These are phyloP conservation scores for Erodium moschatum DNA, from an alignment of 441 rosid species.

Conservation along the genomic window DNA sequence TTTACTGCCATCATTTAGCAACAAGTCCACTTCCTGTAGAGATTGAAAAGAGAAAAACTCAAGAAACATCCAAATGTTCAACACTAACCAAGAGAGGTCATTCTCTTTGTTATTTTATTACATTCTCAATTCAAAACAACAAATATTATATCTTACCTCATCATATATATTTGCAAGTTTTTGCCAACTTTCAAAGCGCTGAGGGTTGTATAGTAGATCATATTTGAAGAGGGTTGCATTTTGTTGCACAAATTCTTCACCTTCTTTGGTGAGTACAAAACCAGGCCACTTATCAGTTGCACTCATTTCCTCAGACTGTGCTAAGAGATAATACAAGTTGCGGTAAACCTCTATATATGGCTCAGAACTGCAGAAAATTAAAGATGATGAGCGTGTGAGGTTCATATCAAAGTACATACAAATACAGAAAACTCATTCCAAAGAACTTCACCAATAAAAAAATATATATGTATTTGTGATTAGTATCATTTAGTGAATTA, in stretches of 20 bases:
- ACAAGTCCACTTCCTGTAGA: slow-evolving; percentile 90
- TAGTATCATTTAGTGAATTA: background rate
- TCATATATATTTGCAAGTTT: slow-evolving; percentile 92
- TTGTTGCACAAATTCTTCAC: slow-evolving; percentile 97
- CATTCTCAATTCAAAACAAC: slow-evolving; percentile 13
- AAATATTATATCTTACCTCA: slow-evolving; percentile 53
- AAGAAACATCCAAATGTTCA: slow-evolving; percentile 15
- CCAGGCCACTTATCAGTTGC: slow-evolving; percentile 99
- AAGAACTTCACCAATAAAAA: background rate
- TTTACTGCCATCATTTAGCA: slow-evolving; percentile 99
- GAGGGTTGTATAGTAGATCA: slow-evolving; percentile 83
- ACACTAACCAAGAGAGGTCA: slow-evolving; percentile 13
- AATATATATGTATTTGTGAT: slow-evolving; percentile 4
- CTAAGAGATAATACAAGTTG: slow-evolving; percentile 81
- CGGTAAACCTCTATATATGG: slow-evolving; percentile 76
- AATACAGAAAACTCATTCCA: slow-evolving; percentile 20
- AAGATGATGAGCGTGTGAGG: slow-evolving; percentile 8
- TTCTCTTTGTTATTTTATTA: background rate
- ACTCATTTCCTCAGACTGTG: slow-evolving; percentile 90
- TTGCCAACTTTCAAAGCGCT: slow-evolving; percentile 95
- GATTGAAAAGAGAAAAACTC: slow-evolving; percentile 25
- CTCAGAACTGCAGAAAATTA: slow-evolving; percentile 62
- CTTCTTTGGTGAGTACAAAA: slow-evolving; percentile 95
- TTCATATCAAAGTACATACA: slow-evolving; percentile 6
- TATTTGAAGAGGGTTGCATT: slow-evolving; percentile 78